Percentiles rank a stretch among this genome's conserved stretches.
These are phyloP conservation scores for Orbilia javanica DNA, from an alignment of 2,329 filamentous ascomycete species.

Conservation along the genomic window DNA sequence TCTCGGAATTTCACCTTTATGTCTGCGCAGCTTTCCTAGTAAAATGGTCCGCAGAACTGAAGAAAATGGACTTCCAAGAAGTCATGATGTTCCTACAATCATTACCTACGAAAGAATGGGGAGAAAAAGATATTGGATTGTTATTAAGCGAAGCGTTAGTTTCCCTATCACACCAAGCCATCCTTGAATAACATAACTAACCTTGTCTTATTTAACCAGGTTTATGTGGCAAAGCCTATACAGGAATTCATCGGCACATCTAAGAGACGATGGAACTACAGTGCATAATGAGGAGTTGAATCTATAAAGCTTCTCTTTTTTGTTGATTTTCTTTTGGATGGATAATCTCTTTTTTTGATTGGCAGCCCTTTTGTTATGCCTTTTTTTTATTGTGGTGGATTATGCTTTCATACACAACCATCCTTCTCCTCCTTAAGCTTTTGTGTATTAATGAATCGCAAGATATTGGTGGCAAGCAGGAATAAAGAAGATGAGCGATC, in stretches of 20 bases:
- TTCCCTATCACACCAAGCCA: neutral
- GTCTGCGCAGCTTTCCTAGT: constrained; percentile 98
- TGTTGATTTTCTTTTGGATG: neutral
- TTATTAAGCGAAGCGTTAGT: constrained; percentile 83
- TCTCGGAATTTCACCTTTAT: constrained; percentile 97
- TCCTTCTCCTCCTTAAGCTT: neutral
- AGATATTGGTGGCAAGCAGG: constrained; percentile 5
- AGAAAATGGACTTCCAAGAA: constrained; percentile 96
- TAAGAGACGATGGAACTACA: constrained; percentile 67
- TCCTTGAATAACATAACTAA: neutral
- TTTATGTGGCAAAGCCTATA: constrained; percentile 99
- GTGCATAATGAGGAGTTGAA: constrained; percentile 59
- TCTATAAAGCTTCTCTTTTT: constrained; percentile 33
- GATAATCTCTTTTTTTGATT: constrained; percentile 6
- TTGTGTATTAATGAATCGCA: constrained; percentile 25
- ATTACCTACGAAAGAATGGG: constrained; percentile 92
- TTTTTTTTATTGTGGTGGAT: neutral
- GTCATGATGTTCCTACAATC: constrained; percentile 99
- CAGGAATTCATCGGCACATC: constrained; percentile 90
- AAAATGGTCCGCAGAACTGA: constrained; percentile 95
- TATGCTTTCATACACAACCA: neutral
- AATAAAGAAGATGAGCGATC: constrained; percentile 22
- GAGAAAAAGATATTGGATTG: constrained; percentile 96
- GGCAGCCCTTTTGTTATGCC: neutral
- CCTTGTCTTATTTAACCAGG: constrained; percentile 24